Evolutionary conservation across 2,329 filamentous ascomycete species (phyloP).

Genomic region (Phyllosticta capitalensis): DNA sequence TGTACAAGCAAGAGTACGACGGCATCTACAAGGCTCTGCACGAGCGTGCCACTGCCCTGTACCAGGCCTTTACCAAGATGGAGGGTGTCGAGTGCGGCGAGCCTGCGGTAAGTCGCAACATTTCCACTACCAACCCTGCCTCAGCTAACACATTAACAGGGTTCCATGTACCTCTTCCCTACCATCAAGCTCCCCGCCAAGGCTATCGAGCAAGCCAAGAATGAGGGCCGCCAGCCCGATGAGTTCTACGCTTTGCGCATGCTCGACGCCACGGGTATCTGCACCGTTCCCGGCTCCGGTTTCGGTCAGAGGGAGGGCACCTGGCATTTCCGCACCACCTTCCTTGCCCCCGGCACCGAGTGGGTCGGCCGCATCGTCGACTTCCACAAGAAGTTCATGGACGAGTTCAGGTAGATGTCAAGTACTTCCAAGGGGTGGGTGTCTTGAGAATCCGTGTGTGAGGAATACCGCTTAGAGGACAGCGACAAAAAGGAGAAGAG

Average conservation of each 20-base stretch:
- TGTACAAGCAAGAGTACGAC: conserved; percentile 80
- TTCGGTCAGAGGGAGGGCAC: conserved; percentile 92
- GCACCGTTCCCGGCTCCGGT: conserved; percentile 82
- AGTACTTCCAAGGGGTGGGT: too few relatives aligned
- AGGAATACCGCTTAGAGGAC: too few relatives aligned
- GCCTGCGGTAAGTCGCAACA: conserved; percentile 49
- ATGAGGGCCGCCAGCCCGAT: conserved; percentile 67
- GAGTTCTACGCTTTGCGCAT: conserved; percentile 91
- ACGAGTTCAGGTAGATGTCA: conserved; percentile 50
- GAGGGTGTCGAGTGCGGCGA: conserved; percentile 86
- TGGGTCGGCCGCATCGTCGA: conserved; percentile 81
- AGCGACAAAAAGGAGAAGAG: not conserved
- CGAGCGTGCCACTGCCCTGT: conserved; percentile 72
- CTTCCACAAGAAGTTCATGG: conserved; percentile 89
- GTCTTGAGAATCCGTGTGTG: too few relatives aligned
- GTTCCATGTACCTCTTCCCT: conserved; percentile 98
- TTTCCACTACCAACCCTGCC: not conserved
- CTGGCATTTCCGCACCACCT: conserved; percentile 92
- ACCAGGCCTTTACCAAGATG: conserved; percentile 87
- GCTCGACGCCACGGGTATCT: conserved; percentile 89
- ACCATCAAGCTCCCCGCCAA: conserved; percentile 72
- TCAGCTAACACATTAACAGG: conserved; percentile 39
- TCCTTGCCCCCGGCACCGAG: conserved; percentile 89
- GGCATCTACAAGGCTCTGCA: conserved; percentile 69
- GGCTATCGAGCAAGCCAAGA: conserved; percentile 63